Conservation (phyloP, 2,329 filamentous ascomycete species). For the Aureobasidium vineae region DNA sequence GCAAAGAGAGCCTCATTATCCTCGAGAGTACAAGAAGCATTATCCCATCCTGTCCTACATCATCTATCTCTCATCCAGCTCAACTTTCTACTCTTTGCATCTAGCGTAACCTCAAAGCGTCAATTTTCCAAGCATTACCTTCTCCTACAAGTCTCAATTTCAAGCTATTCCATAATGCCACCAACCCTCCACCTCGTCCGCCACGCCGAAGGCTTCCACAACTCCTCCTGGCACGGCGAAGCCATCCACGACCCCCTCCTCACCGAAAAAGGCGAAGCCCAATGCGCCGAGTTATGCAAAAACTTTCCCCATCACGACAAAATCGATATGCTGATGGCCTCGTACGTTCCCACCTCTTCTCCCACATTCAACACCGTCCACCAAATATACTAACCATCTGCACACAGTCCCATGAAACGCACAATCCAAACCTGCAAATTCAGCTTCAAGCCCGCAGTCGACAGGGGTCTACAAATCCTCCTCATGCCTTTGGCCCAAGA, state of each 20-base stretch:
- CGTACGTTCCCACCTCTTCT: conserved; percentile 36
- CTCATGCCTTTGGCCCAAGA: conserved; percentile 77
- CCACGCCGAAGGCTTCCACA: conserved; percentile 75
- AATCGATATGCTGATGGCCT: conserved; percentile 71
- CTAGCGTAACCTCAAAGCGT: neutral
- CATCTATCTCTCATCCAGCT: neutral
- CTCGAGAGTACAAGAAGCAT: neutral
- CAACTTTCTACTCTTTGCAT: neutral
- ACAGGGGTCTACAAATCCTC: conserved; percentile 55
- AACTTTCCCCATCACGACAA: conserved; percentile 63
- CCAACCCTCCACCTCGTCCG: conserved; percentile 65
- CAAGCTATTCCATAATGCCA: conserved; percentile 26
- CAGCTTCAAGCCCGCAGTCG: conserved; percentile 62
- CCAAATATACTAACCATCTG: neutral
- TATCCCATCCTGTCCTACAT: neutral
- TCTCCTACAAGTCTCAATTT: neutral
- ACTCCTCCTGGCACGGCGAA: conserved; percentile 68
- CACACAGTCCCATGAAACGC: conserved; percentile 63
- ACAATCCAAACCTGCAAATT: conserved; percentile 75
- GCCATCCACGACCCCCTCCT: conserved; percentile 72
- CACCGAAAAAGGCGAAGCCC: conserved; percentile 68
- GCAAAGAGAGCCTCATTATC: neutral
- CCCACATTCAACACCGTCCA: too few species aligned
- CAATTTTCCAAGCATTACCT: neutral
- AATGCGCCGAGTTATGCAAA: conserved; percentile 65